These are phyloP conservation scores for Moniliella sp. DNA, from an alignment of 1,284 basidiomycete species.

Conservation along the genomic window DNA sequence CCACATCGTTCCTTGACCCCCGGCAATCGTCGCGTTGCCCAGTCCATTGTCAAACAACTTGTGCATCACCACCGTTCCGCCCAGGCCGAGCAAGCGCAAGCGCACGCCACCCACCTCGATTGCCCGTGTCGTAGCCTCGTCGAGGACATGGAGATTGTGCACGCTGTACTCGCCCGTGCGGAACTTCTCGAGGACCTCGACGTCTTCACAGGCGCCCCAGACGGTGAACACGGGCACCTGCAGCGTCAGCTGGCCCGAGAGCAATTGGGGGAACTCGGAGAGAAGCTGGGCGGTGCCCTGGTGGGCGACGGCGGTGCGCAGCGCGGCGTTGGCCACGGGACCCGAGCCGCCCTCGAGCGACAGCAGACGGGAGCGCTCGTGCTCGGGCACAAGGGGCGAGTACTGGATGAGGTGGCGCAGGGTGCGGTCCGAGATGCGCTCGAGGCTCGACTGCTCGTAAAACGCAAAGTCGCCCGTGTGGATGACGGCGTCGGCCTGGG, in stretches of 20 bases:
- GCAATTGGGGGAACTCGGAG: conserved; percentile 77
- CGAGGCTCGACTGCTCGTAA: conserved; percentile 63
- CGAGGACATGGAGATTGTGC: conserved; percentile 57
- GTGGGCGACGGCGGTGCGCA: conserved; percentile 31
- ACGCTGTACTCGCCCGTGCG: conserved; percentile 59
- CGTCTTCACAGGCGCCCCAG: conserved; percentile 93
- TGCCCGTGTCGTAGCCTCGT: conserved; percentile 74
- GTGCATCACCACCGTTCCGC: conserved; percentile 81
- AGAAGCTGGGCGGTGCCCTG: conserved; percentile 38
- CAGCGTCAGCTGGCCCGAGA: conserved; percentile 43
- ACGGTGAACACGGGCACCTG: conserved; percentile 75
- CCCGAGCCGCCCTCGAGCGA: conserved; percentile 39
- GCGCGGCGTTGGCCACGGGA: conserved; percentile 7
- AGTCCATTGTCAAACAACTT: conserved; percentile 95
- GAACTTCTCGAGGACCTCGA: conserved; percentile 73
- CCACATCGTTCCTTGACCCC: conserved; percentile 96
- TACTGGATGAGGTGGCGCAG: conserved; percentile 89
- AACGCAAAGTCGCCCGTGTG: conserved; percentile 99
- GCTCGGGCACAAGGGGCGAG: conserved; percentile 70
- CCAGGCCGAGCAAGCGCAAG: conserved; percentile 73
- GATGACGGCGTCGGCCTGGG: conserved; percentile 58
- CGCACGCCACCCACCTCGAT: conserved; percentile 81
- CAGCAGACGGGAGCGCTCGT: conserved; percentile 60
- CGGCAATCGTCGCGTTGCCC: conserved; percentile 79
- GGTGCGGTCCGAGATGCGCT: conserved; percentile 66